Conservation (phyloP, 164 flowering plant species). For the Cinnamomum chago region DNA sequence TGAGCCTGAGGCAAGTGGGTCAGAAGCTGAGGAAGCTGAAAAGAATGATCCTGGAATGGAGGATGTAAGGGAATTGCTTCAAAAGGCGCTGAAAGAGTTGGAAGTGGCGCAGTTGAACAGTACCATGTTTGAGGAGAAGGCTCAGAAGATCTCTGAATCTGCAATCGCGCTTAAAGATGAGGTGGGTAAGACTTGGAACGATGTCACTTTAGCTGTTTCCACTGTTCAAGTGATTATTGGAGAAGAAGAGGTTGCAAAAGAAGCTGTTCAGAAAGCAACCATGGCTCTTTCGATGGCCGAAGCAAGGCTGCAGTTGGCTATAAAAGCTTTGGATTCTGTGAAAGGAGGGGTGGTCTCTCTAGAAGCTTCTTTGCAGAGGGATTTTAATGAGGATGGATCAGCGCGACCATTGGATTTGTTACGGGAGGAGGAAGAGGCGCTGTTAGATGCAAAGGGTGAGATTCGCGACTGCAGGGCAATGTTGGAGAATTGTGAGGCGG, state of each 20-base stretch:
- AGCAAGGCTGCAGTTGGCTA: conserved; percentile 69
- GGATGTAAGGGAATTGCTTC: conserved; percentile 61
- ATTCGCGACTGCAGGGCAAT: conserved; percentile 41
- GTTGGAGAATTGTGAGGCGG: conserved; percentile 54
- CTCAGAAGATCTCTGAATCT: conserved; percentile 81
- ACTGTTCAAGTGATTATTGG: conserved; percentile 47
- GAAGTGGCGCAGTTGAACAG: conserved; percentile 79
- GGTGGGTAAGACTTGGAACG: conserved; percentile 60
- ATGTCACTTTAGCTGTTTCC: conserved; percentile 48
- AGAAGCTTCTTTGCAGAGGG: conserved; percentile 27
- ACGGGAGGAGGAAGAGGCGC: conserved; percentile 36
- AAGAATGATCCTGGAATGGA: conserved; percentile 46
- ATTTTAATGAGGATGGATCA: conserved; percentile 21
- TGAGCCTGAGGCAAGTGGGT: conserved; percentile 14
- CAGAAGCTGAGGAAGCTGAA: conserved; percentile 24
- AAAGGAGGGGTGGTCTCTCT: conserved; percentile 24
- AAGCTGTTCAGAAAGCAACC: conserved; percentile 80
- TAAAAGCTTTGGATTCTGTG: conserved; percentile 38
- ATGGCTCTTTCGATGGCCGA: conserved; percentile 87
- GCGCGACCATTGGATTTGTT: conserved; percentile 11
- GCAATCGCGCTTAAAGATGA: conserved; percentile 88
- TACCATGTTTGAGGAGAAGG: conserved; percentile 88
- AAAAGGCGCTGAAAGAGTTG: conserved; percentile 67
- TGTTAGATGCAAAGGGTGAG: conserved; percentile 56
- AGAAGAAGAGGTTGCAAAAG: conserved; percentile 67